Base-by-base conservation (phyloP, 1,284 basidiomycete species). In the Ustilago curta region DNA sequence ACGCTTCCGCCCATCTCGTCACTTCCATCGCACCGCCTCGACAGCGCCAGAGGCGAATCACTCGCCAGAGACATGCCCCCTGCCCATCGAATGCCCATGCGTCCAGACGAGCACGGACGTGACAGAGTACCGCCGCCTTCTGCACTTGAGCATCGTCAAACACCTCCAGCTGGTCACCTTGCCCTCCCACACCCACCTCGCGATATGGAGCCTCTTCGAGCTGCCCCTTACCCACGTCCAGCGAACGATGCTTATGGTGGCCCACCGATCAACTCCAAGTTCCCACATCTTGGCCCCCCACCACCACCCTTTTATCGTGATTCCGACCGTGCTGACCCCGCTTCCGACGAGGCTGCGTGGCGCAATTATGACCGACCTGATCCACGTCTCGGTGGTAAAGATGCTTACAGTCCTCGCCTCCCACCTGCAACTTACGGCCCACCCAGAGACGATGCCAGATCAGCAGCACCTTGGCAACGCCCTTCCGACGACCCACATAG, bases 1-100 rank as follows among this genome's bases (percentile, higher is more conserved):
- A 60, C 68, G n/a, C 58, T 70, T 7, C 61, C 68, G 8, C 58
- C 61, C 45, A 70, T 70, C 44, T 60, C 68, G n/a, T 37, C 59
- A 6, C 55, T 69, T 9, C 58, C 65, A 8, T 67, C 64, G 2
- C 51, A 61, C 35, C 35, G 40, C 16, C 8, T 21, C 37, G 59
- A 55, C 44, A 19, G 12, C 25, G 44, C 25, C 27, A 60, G 49
- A 27, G 23, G 19, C 43, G 54, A 50, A 16, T 37, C 37, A 31
- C 54, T 57, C 14, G 29, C 31, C 21, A 37, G 61, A 58, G 55
- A 53, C n/a, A 39, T 16, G 4, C 50, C 23, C 8, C 1, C 55
- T 9, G 8, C 35, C 27, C 40, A 32, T 14, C 57, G 58, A 32
- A 11, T 47, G 4, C 23, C 53, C 8, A n/a, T 47, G 48, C 57